A percentile compares a stretch with the other conserved stretches of the same genome.
These are phyloP conservation scores for Xylaria grammica DNA, from an alignment of 495 filamentous ascomycete species.

Conservation along the genomic window DNA sequence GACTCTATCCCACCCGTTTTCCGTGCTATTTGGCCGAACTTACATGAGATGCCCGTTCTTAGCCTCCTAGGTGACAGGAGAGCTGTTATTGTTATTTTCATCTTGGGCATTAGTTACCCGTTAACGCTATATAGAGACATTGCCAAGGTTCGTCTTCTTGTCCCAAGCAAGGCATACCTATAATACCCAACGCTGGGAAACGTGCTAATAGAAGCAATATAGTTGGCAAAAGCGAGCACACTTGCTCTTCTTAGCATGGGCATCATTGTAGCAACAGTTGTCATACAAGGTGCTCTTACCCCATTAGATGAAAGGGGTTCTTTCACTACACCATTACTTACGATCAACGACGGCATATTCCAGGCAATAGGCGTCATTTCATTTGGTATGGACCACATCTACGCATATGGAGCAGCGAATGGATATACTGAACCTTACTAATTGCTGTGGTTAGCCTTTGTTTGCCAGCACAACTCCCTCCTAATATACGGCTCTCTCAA, in stretches of 20 bases:
- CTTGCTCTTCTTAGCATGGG: conserved; percentile 90
- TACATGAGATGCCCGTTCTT: conserved; percentile 74
- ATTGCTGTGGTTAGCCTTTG: conserved; percentile 66
- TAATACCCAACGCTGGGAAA: conserved; percentile 11
- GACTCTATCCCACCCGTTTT: conserved; percentile 94
- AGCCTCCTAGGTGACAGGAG: conserved; percentile 80
- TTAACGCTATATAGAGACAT: conserved; percentile 94
- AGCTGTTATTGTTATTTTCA: conserved; percentile 84
- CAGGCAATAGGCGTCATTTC: conserved; percentile 97
- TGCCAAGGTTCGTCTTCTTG: conserved; percentile 72
- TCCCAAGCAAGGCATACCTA: background rate
- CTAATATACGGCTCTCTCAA: conserved; percentile 96
- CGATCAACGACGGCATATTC: conserved; percentile 84
- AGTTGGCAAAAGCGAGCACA: conserved; percentile 94
- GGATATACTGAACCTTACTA: conserved; percentile 18
- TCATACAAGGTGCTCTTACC: conserved; percentile 80
- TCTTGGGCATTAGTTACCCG: conserved; percentile 86
- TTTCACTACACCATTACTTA: conserved; percentile 66
- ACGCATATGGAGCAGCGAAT: background rate
- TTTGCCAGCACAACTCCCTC: conserved; percentile 94
- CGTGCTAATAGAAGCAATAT: conserved; percentile 10
- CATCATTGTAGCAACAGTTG: conserved; percentile 85
- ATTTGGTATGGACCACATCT: conserved; percentile 67
- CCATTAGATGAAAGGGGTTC: conserved; percentile 71
- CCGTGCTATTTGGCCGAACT: conserved; percentile 76